Conservation (phyloP, 208 protist genomes). For the Leishmania braziliensis region DNA sequence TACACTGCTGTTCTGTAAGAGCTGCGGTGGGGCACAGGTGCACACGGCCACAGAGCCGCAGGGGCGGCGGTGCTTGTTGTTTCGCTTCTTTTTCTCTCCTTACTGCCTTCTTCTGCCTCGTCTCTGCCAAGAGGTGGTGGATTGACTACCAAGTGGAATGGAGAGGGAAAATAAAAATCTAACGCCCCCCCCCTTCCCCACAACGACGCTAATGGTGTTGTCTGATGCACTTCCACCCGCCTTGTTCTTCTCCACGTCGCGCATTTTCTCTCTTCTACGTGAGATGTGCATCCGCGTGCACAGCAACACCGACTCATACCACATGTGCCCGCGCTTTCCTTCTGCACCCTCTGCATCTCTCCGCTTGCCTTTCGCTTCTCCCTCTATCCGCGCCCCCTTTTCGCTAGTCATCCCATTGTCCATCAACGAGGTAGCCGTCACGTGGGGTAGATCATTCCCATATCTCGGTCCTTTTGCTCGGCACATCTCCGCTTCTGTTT, state of each 20-base stretch:
- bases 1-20: slow-evolving; percentile 48
- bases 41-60: neutral
- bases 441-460: neutral
- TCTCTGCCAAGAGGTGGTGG: neutral
- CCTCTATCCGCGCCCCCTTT: too few species aligned
- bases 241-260: neutral
- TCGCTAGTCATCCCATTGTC: neutral
- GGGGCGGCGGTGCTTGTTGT: neutral
- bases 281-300: neutral
- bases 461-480: slow-evolving; percentile 2
- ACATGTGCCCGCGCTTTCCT: neutral
- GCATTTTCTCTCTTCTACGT: neutral
- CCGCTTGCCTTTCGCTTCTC: neutral
- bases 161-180: neutral
- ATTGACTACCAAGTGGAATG: neutral
- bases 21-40: neutral
- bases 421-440: neutral
- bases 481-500: slow-evolving; percentile 1
- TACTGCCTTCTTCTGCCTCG: neutral
- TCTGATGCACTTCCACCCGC: neutral
- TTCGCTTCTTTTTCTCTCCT: neutral
- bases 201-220: neutral
- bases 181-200: neutral
- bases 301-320: neutral
- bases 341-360: neutral